Evolutionary conservation across 2,329 filamentous ascomycete species (phyloP).

Genomic region (Ceratocystiopsis sp.): DNA sequence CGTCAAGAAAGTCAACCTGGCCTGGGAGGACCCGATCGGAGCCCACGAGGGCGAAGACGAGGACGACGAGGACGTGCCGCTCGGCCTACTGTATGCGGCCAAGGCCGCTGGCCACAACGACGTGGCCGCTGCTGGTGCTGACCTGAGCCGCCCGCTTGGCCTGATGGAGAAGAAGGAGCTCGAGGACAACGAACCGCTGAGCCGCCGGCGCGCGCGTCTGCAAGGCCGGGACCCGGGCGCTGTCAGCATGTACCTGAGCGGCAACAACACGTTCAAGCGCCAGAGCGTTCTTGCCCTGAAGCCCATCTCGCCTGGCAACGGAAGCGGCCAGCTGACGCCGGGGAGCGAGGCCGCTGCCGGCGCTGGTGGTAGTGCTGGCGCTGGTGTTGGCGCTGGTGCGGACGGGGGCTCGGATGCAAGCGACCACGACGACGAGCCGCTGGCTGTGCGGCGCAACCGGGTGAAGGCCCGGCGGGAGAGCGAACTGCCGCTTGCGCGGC

Average conservation of each 20-base stretch:
- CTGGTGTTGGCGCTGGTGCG: slow-evolving; percentile 8
- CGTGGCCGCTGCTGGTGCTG: slow-evolving; percentile 29
- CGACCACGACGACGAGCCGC: slow-evolving; percentile 46
- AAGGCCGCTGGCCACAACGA: slow-evolving; percentile 34
- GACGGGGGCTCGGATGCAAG: slow-evolving; percentile 19
- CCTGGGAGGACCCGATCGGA: slow-evolving; percentile 59
- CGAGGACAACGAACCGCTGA: slow-evolving; percentile 86
- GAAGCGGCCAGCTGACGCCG: too few relatives aligned
- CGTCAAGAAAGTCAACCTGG: slow-evolving; percentile 63
- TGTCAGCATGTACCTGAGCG: slow-evolving; percentile 12
- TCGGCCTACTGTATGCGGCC: slow-evolving; percentile 60
- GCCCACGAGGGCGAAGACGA: slow-evolving; percentile 26
- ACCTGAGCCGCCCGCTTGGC: slow-evolving; percentile 49
- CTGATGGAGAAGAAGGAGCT: slow-evolving; percentile 66
- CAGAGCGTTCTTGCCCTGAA: slow-evolving; percentile 28
- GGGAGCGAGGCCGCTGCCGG: slow-evolving; percentile 6
- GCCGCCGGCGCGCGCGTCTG: slow-evolving; percentile 56
- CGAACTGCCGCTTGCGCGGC: slow-evolving; percentile 34
- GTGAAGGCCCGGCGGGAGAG: slow-evolving; percentile 40
- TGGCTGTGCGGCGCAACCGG: slow-evolving; percentile 47
- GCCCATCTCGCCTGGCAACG: slow-evolving; percentile 9
- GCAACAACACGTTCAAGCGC: slow-evolving; percentile 17
- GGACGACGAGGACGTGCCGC: slow-evolving; percentile 78
- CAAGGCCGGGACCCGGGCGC: slow-evolving; percentile 37
- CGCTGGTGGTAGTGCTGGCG: slow-evolving; percentile 1